Base-by-base conservation (phyloP, 768 basidiomycete species). In the Dacryopinax primogenitus region DNA sequence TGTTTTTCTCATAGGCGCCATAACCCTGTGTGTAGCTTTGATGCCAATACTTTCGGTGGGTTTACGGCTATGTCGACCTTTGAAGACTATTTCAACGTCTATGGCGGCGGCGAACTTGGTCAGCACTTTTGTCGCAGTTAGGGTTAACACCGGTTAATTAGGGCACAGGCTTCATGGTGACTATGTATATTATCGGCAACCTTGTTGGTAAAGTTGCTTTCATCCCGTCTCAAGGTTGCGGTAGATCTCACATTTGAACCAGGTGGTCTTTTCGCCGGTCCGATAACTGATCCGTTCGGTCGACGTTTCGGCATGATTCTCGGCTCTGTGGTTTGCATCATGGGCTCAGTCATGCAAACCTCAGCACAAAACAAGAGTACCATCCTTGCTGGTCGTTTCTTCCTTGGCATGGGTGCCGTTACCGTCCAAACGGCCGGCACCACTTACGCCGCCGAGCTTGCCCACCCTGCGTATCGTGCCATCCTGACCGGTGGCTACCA, bases 341-440 rank as follows among this genome's bases (percentile, higher is more conserved):
- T 67, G 41, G 69, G 67, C 32, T 62, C 68, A 16, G 64, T 70
- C 63, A 62, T 67, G 41, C 67, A 67, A 37, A 64, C 66, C 16
- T 35, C 44, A 15, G 66, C 67, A 3, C 61, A 63, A 47, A 71
- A 68, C 51, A 69, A 64, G 18, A 64, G 66, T 65, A 41, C 68
- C 64, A 62, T 65, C 34, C 63, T 67, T 30, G 65, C 36, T 30
- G 73, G 73, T 65, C 70, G 68, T 64, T 68, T 65, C 66, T 70
- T 62, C 15, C 69, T 70, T 28, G 69, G 69, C 1, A 44, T 69
- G 28, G 69, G 69, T 34, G 66, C 68, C 28, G 66, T 67, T 3
- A 68, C 69, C 61, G 65, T 69, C 28, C 68, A 63, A 18, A 63
- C 68, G 7, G 51, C 88, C 63, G 89, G 90, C 12, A 32, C 33